Evolutionary conservation across 495 filamentous ascomycete genomes (phyloP).

Genomic region (Massariosphaeria phaeospora): DNA sequence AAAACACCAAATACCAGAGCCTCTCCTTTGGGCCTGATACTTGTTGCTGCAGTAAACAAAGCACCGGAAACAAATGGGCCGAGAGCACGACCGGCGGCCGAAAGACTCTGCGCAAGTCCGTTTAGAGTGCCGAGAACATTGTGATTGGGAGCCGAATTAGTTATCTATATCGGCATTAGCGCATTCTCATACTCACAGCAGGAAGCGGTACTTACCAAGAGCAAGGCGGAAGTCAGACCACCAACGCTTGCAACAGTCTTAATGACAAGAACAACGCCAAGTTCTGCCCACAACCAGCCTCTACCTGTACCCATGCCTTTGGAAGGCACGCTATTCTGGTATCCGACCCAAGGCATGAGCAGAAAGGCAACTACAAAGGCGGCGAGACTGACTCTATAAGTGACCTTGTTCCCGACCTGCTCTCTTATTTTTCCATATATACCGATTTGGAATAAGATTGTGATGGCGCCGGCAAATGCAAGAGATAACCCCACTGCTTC

Average conservation of each 20-base stretch:
- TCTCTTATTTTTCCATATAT: conserved; percentile 75
- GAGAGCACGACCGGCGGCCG: conserved; percentile 80
- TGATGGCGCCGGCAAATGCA: conserved; percentile 75
- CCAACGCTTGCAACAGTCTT: conserved; percentile 87
- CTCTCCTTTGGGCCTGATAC: conserved; percentile 75
- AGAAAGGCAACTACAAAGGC: conserved; percentile 79
- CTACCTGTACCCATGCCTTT: conserved; percentile 50
- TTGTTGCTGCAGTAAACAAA: conserved; percentile 68
- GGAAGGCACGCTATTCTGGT: conserved; percentile 52
- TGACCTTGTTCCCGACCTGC: conserved; percentile 76
- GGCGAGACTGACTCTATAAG: conserved; percentile 73
- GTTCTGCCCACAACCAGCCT: conserved; percentile 64
- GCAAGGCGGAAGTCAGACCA: conserved; percentile 79
- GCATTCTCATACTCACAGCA: not conserved
- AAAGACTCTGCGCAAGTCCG: conserved; percentile 89
- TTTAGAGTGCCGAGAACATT: conserved; percentile 85
- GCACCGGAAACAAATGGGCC: conserved; percentile 85
- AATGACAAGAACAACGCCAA: conserved; percentile 72
- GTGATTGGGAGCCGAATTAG: conserved; percentile 83
- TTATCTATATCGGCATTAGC: conserved; percentile 58
- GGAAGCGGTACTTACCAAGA: conserved; percentile 59
- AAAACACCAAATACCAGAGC: conserved; percentile 78
- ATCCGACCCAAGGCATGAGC: conserved; percentile 84
- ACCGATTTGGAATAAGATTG: conserved; percentile 83
- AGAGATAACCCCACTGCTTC: conserved; percentile 80